Percentiles rank a stretch among this genome's conserved stretches.
Evolutionary conservation across 805 yeast genomes (phyloP).

Genomic region (Myxozyma mucilagina): DNA sequence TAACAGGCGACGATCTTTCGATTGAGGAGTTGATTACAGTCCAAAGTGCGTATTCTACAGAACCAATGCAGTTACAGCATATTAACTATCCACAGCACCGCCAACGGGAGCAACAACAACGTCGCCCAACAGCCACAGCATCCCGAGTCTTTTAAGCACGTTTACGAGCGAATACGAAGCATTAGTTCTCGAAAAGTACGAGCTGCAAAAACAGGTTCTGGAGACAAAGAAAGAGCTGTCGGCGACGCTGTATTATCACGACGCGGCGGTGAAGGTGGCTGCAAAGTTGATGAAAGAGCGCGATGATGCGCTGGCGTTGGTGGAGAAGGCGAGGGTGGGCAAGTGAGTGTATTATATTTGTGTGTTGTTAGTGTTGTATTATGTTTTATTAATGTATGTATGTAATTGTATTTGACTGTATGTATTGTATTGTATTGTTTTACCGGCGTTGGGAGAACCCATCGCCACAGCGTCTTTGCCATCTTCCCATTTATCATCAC

Average conservation of each 20-base stretch:
- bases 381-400: not conserved
- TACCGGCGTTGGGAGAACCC: too few relatives aligned
- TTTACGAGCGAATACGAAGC: conserved; percentile 92
- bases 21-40: conserved; percentile 58
- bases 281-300: conserved; percentile 69
- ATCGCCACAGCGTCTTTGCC: too few relatives aligned
- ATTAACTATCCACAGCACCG: conserved; percentile 19
- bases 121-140: conserved; percentile 58
- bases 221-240: conserved; percentile 70
- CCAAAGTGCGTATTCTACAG: conserved; percentile 26
- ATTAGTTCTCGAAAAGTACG: conserved; percentile 75
- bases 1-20: conserved; percentile 60
- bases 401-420: not conserved
- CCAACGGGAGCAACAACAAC: conserved; percentile 43
- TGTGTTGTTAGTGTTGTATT: not conserved
- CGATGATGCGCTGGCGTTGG: conserved; percentile 57
- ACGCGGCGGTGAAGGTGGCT: conserved; percentile 87
- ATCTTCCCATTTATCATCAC: too few relatives aligned
- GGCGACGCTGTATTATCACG: conserved; percentile 75
- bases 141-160: conserved; percentile 72
- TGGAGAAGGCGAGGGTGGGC: not conserved
- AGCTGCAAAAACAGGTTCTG: conserved; percentile 67
- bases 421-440: too few relatives aligned
- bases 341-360: not conserved
- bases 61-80: not conserved